Percentiles rank a stretch among this genome's conserved stretches.
Conservation (phyloP, 192 early-diverging fungal species). For the Coemansia sp. region DNA sequence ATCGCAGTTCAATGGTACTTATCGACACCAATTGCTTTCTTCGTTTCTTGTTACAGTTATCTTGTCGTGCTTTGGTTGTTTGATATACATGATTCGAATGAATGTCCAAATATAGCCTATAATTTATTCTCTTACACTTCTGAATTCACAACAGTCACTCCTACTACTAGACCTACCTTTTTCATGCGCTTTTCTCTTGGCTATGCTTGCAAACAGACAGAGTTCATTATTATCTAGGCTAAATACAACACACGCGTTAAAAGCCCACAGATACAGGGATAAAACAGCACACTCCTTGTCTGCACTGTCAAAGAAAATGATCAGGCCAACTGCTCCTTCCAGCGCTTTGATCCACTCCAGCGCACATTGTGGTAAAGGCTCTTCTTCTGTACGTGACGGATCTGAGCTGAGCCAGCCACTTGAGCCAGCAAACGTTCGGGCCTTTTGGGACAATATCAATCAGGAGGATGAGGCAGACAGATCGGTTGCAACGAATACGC, state of each 20-base stretch:
- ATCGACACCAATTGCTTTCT: not conserved
- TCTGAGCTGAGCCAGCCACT: constrained; percentile 50
- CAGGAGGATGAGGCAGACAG: constrained; percentile 6
- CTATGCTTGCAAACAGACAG: not conserved
- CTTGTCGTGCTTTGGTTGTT: not conserved
- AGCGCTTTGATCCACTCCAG: constrained; percentile 16
- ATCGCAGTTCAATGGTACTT: no score
- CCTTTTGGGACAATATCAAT: constrained; percentile 35
- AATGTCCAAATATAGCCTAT: no score
- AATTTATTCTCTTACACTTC: no score
- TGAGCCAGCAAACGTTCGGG: constrained; percentile 38
- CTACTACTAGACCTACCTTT: not conserved
- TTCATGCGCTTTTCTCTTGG: not conserved
- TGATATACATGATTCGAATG: no score
- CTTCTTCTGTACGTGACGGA: constrained; percentile 36
- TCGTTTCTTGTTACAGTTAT: not conserved
- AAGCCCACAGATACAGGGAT: not conserved
- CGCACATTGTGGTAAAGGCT: not conserved
- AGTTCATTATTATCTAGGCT: not conserved
- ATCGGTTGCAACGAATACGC: not conserved
- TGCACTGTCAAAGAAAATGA: not conserved
- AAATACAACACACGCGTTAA: not conserved
- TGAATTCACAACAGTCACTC: no score
- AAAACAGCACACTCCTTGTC: not conserved
- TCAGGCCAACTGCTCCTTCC: not conserved